Evolutionary conservation across 257 asterid species (phyloP).

Genomic region (Salvia splendens): DNA sequence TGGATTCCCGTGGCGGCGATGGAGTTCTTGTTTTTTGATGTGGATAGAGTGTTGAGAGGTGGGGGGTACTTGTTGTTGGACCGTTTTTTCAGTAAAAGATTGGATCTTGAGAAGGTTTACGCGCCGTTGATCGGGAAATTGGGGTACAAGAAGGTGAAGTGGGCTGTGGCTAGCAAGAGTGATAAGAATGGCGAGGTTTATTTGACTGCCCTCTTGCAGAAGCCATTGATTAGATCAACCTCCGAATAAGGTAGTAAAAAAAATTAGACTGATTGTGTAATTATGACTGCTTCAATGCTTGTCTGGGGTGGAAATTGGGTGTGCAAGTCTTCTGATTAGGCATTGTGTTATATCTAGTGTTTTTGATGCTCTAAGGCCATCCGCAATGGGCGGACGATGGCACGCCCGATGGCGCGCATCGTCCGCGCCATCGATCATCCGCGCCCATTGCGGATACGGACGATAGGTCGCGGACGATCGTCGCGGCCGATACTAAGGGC

Average conservation of each 20-base stretch:
- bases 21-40: slow-evolving; percentile 89
- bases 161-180: slow-evolving; percentile 80
- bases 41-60: slow-evolving; percentile 84
- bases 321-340: slow-evolving; percentile 5
- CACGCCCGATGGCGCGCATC: too few species aligned
- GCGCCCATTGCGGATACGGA: too few species aligned
- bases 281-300: neutral
- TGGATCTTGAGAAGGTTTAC: slow-evolving; percentile 81
- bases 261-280: neutral
- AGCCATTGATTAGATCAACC: slow-evolving; percentile 67
- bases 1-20: slow-evolving; percentile 75
- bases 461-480: too few species aligned
- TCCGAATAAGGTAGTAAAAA: slow-evolving; percentile 41
- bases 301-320: slow-evolving; percentile 6
- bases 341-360: too few species aligned
- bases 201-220: slow-evolving; percentile 88
- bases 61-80: slow-evolving; percentile 90
- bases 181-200: slow-evolving; percentile 93
- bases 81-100: slow-evolving; percentile 75
- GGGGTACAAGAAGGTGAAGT: slow-evolving; percentile 92
- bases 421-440: too few species aligned
- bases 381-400: too few species aligned
- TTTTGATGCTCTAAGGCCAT: neutral
- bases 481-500: too few species aligned
- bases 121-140: slow-evolving; percentile 74